Percentiles rank a stretch among this genome's conserved stretches.
Evolutionary conservation across 2,329 filamentous ascomycete genomes (phyloP).

Genomic region (Epichloe typhina): DNA sequence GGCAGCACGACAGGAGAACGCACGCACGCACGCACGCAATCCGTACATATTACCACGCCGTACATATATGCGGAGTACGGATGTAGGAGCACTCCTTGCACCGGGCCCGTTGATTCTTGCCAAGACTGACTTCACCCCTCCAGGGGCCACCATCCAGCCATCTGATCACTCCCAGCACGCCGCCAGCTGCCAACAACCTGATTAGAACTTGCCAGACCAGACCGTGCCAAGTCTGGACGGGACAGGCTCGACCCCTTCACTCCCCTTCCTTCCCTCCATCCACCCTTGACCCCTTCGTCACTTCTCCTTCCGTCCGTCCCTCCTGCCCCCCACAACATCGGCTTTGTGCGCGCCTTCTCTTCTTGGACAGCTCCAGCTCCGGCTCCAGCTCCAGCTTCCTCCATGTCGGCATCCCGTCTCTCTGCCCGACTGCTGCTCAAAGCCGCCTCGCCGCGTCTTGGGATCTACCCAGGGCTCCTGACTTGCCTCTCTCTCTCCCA

Average conservation of each 20-base stretch:
- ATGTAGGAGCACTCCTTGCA: too few relatives aligned
- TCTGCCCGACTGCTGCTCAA: slow-evolving; percentile 10
- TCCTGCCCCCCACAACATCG: neutral
- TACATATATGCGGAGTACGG: too few relatives aligned
- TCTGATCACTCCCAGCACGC: too few relatives aligned
- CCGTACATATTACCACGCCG: too few relatives aligned
- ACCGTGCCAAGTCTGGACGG: too few relatives aligned
- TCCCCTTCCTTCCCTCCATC: neutral
- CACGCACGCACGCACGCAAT: too few relatives aligned
- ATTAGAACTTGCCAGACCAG: too few relatives aligned
- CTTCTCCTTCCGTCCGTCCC: neutral
- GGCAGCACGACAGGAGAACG: too few relatives aligned
- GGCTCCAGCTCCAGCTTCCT: neutral
- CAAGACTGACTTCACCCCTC: too few relatives aligned
- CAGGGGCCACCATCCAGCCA: too few relatives aligned
- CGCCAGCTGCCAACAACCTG: too few relatives aligned
- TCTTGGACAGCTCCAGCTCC: slow-evolving; percentile 3
- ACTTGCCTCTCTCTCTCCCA: neutral
- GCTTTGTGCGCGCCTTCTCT: slow-evolving; percentile 2
- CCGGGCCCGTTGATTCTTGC: too few relatives aligned
- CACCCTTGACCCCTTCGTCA: neutral
- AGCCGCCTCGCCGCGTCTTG: slow-evolving; percentile 4
- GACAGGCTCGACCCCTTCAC: neutral
- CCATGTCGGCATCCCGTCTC: slow-evolving; percentile 2
- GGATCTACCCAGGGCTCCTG: slow-evolving; percentile 5